These are phyloP conservation scores for Guyanaporus albipodus DNA, from an alignment of 768 basidiomycete genomes.

Conservation along the genomic window DNA sequence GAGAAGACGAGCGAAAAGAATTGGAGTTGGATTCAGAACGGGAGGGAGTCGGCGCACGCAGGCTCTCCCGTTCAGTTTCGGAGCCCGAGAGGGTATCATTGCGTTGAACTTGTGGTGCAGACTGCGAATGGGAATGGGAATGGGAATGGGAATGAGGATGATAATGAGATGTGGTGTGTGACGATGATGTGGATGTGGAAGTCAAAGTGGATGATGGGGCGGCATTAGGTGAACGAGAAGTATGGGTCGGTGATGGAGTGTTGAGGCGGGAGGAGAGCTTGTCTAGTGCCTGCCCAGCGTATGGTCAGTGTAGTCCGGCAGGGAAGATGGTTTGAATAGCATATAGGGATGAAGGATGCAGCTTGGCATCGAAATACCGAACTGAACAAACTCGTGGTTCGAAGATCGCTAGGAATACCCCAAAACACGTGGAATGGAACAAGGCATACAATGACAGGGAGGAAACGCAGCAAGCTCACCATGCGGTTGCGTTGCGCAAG, in stretches of 20 bases:
- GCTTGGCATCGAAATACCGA: conserved; percentile 5
- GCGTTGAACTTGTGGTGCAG: conserved; percentile 25
- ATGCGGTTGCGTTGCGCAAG: conserved; percentile 70
- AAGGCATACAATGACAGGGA: conserved; percentile 25
- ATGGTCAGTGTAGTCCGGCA: conserved; percentile 1
- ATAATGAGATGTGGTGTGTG: no score
- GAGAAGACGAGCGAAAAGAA: conserved; percentile 37
- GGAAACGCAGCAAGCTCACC: conserved; percentile 41
- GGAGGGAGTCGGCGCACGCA: conserved; percentile 31
- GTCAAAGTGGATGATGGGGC: conserved; percentile 34
- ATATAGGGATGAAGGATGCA: conserved; percentile 18
- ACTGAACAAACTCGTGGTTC: neutral
- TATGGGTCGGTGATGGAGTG: conserved; percentile 51
- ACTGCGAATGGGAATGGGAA: conserved; percentile 30
- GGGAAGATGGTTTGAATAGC: conserved; percentile 6
- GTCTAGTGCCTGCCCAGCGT: conserved; percentile 51
- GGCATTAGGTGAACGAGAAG: conserved; percentile 35
- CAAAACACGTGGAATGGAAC: conserved; percentile 30
- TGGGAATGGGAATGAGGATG: conserved; percentile 35
- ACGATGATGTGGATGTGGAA: no score
- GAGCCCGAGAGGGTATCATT: conserved; percentile 60
- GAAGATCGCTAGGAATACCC: conserved; percentile 18
- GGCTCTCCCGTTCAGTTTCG: conserved; percentile 74
- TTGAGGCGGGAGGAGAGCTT: conserved; percentile 60
- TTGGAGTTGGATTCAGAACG: conserved; percentile 28